Evolutionary conservation across 2,329 filamentous ascomycete genomes (phyloP), one percentile per base, ranked within the genome.

Genomic region (Triangularia verruculosa): DNA sequence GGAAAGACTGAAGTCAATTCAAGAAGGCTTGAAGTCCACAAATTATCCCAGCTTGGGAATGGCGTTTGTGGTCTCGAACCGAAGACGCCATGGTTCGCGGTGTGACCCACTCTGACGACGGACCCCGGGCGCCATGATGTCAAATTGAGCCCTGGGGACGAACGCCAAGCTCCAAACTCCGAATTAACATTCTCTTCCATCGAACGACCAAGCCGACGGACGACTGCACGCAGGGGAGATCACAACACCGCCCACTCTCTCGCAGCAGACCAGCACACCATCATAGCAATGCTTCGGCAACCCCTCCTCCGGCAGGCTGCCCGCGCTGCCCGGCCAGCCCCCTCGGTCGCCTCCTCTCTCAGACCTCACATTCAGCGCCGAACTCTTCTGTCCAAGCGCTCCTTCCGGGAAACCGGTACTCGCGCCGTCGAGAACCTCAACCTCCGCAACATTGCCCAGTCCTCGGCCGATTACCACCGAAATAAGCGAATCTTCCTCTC

Each of bases 401-500:
- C 66, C 53, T 47, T 47, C 39, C 47, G 34, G 24, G 59, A 43
- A 20, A 32, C 67, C 7, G 66, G 71, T 1, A 59, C 70, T 17
- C 66, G 74, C 24, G 74, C 79, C 8, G 72, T 79, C 57, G 82
- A 86, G 64, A 78, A 77, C 25, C 76, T 85, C 65, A 80, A 86
- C 67, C 70, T 86, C 66, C 74, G 77, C 64, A 79, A 77, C 62
- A 78, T 86, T 66, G 76, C 80, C 52, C 72, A 75, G 43, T 73
- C 80, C 63, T 76, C 80, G 12, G 75, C 78, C 59, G 77, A 83
- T 57, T 85, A 86, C 71, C 76, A 85, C 66, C 75, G 76, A 28
- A 80, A 81, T 62, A 79, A 82, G 43, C 82, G 77, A 3, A 78
- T 79, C 12, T 86, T 86, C 67, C 78, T 86, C 9, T 72, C 80